Conservation (phyloP, 495 filamentous ascomycete species). For the Trichoderma gamsii region DNA sequence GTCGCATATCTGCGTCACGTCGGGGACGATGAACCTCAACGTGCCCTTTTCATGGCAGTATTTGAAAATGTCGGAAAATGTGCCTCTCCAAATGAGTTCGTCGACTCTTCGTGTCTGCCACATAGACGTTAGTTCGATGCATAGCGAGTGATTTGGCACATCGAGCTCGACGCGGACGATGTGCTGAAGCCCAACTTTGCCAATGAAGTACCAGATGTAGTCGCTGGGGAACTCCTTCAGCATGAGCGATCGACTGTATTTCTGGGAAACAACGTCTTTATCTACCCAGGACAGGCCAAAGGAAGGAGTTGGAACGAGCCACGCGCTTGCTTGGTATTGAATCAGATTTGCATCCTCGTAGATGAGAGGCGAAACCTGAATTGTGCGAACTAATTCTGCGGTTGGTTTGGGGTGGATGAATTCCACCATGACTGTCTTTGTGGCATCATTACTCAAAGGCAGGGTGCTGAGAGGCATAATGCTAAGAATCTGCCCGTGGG, state of each 20-base stretch:
- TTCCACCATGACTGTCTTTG: constrained; percentile 1
- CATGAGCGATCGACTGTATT: background rate
- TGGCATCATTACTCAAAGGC: background rate
- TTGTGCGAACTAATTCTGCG: background rate
- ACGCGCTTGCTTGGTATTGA: background rate
- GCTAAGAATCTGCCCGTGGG: background rate
- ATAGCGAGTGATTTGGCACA: background rate
- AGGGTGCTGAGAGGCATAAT: background rate
- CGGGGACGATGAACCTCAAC: background rate
- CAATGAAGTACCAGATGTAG: constrained; percentile 1
- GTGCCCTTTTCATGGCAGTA: background rate
- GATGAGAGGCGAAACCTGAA: background rate
- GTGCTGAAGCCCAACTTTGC: background rate
- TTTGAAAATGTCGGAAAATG: background rate
- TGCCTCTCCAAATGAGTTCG: background rate
- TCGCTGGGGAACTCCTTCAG: background rate
- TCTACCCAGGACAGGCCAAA: background rate
- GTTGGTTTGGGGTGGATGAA: background rate
- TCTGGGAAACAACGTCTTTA: background rate
- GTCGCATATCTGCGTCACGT: background rate
- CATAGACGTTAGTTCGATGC: background rate
- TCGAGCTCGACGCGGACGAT: background rate
- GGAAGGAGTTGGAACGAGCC: background rate
- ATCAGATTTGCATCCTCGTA: background rate
- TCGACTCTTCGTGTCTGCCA: background rate